Conservation (phyloP, 1,139 yeast genomes). For the Zygosaccharomyces pseudobailii region DNA sequence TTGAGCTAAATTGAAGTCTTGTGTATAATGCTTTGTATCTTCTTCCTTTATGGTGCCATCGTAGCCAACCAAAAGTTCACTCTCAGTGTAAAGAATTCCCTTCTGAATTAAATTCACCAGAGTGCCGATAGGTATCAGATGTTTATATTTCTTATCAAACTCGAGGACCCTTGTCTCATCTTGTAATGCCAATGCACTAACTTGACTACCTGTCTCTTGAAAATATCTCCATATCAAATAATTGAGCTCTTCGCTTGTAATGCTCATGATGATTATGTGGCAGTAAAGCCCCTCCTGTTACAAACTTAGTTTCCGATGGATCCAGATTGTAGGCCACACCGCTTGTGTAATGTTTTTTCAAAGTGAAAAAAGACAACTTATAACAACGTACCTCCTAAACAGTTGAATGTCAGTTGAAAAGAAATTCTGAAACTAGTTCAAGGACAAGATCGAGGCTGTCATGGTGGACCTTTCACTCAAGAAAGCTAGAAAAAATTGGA, state of each 20-base stretch:
- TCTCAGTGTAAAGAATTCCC: conserved; percentile 68
- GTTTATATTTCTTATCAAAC: conserved; percentile 49
- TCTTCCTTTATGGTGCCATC: conserved; percentile 32
- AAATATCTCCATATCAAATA: conserved; percentile 90
- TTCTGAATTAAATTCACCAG: conserved; percentile 77
- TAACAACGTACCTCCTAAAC: not conserved
- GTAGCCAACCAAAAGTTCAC: conserved; percentile 43
- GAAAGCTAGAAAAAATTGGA: conserved; percentile 32
- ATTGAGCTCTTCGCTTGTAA: conserved; percentile 80
- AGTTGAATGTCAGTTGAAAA: not conserved
- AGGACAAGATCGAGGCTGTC: not conserved
- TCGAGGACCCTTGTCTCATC: conserved; percentile 63
- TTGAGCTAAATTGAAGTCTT: conserved; percentile 38
- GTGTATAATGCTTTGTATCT: conserved; percentile 24
- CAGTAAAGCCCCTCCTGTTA: not conserved
- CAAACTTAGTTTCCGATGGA: not conserved
- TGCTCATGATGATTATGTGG: conserved; percentile 50
- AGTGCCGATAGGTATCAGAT: conserved; percentile 63
- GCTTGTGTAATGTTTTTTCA: not conserved
- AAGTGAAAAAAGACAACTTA: not conserved
- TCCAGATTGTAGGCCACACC: not conserved
- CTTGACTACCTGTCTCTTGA: conserved; percentile 78
- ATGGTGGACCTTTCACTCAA: conserved; percentile 36
- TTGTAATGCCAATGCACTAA: conserved; percentile 77
- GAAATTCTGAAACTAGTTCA: not conserved